A percentile compares a stretch with the other conserved stretches of the same genome.
These are phyloP conservation scores for Sinapis alba DNA, from an alignment of 441 rosid species.

Conservation along the genomic window DNA sequence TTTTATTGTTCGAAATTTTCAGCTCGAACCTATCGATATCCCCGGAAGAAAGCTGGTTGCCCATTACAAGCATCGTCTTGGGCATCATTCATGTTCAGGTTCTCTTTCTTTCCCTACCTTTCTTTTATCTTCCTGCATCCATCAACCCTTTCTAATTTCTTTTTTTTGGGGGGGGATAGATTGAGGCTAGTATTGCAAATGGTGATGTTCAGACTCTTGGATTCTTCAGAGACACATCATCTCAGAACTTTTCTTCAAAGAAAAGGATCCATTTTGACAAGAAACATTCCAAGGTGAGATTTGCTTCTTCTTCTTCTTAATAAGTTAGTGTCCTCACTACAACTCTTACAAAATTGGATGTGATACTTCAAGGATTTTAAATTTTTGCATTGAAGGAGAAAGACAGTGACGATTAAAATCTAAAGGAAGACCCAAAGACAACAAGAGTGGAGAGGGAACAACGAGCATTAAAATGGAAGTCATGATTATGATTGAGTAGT, in stretches of 20 bases:
- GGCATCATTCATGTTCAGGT: constrained; percentile 94
- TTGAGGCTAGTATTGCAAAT: constrained; percentile 82
- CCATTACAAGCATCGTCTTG: constrained; percentile 78
- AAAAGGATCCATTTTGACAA: constrained; percentile 43
- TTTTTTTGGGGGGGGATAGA: too few relatives aligned
- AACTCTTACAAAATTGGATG: neutral
- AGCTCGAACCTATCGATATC: constrained; percentile 83
- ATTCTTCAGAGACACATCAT: constrained; percentile 49
- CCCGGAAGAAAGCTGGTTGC: constrained; percentile 93
- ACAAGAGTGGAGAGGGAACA: neutral
- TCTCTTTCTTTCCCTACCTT: neutral
- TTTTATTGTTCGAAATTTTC: neutral
- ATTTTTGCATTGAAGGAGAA: constrained; percentile 37
- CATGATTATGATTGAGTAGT: neutral
- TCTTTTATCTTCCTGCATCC: too few relatives aligned
- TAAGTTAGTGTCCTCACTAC: neutral
- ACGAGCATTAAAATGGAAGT: neutral
- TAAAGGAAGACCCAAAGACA: neutral
- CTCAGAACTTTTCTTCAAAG: neutral
- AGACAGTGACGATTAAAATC: constrained; percentile 40
- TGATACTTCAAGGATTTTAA: constrained; percentile 4
- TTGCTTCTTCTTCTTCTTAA: neutral
- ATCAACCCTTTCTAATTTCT: too few relatives aligned
- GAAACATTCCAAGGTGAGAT: constrained; percentile 52
- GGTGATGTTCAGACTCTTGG: constrained; percentile 76